Percentiles rank a stretch among this genome's conserved stretches.
phyloP scores from a whole-genome alignment of 2,329 filamentous ascomycete genomes.

The Pseudocercospora vitis region DNA sequence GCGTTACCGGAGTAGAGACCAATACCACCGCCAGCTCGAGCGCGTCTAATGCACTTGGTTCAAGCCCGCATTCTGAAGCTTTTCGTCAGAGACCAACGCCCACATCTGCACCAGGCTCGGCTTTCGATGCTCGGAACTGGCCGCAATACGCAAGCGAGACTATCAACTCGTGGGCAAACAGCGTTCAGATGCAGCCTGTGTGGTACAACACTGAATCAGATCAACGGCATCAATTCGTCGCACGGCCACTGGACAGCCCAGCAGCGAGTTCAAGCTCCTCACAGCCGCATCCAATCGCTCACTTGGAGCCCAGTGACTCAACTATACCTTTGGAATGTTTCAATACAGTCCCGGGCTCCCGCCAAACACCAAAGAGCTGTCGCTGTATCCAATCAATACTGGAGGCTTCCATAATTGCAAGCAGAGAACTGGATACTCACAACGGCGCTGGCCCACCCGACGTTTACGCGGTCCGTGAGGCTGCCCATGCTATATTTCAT shows the following conservation, averaged over 20 bases:
- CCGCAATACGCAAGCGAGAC: neutral
- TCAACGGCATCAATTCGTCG: neutral
- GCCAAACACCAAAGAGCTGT: neutral
- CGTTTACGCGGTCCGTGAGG: neutral
- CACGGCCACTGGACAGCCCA: neutral
- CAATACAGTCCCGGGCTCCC: neutral
- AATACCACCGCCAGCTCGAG: neutral
- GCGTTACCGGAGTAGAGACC: neutral
- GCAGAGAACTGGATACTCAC: neutral
- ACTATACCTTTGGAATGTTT: neutral
- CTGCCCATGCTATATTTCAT: neutral
- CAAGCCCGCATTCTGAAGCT: neutral
- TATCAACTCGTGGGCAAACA: neutral
- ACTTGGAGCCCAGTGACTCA: neutral
- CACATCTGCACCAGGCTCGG: neutral
- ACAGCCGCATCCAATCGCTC: neutral
- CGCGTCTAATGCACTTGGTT: neutral
- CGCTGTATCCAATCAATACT: slow-evolving; percentile 7
- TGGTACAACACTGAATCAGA: neutral
- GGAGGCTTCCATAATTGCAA: slow-evolving; percentile 5
- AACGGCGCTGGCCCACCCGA: slow-evolving; percentile 1
- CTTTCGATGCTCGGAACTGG: neutral
- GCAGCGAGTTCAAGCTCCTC: neutral
- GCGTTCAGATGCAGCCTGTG: neutral
- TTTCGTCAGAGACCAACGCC: neutral